Evolutionary conservation across 768 basidiomycete species (phyloP).

Genomic region (Suillus brevipes): DNA sequence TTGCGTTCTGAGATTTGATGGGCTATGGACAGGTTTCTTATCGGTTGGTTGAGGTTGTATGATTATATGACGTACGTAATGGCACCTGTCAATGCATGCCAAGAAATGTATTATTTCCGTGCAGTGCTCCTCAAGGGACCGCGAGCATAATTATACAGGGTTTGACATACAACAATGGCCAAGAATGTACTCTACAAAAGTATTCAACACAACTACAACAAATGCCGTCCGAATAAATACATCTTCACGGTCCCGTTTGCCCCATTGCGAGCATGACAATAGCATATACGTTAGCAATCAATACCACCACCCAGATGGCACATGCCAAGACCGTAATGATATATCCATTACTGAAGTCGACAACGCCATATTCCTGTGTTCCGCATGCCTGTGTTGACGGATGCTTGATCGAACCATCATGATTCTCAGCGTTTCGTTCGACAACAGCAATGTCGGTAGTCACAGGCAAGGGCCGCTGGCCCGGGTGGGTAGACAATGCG

Average conservation of each 20-base stretch:
- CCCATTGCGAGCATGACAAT: constrained; percentile 45
- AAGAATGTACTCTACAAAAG: neutral
- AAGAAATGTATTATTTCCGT: neutral
- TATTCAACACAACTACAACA: neutral
- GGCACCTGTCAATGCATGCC: neutral
- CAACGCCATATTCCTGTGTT: constrained; percentile 18
- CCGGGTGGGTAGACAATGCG: constrained; percentile 7
- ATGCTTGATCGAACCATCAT: constrained; percentile 3
- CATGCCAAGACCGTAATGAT: constrained; percentile 44
- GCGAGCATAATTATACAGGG: neutral
- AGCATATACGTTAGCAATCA: constrained; percentile 54
- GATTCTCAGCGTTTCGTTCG: neutral
- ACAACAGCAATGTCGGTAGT: neutral
- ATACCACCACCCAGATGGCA: constrained; percentile 44
- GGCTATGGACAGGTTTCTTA: neutral
- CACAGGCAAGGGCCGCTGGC: neutral
- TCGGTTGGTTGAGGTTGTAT: neutral
- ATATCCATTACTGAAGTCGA: constrained; percentile 44
- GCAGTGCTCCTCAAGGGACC: neutral
- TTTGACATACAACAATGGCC: neutral
- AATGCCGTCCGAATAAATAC: neutral
- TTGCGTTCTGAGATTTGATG: constrained; percentile 43
- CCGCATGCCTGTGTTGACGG: constrained; percentile 14
- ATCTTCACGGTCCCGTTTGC: constrained; percentile 8
- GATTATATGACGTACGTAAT: neutral